Evolutionary conservation across 2,329 filamentous ascomycete genomes (phyloP).

Genomic region (Phyllosticta ampelicida): DNA sequence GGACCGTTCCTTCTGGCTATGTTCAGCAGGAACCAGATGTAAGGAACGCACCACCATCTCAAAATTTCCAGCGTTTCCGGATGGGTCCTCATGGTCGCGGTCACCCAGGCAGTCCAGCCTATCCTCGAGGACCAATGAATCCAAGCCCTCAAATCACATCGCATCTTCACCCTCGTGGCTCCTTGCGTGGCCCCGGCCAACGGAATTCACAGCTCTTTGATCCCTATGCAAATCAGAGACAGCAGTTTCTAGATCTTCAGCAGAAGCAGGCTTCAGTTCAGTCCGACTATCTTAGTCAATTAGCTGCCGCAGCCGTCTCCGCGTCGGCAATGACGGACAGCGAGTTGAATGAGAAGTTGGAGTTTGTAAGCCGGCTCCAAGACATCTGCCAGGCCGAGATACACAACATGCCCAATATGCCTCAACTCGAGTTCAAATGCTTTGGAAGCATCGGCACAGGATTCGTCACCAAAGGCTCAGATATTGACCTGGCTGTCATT

Average conservation of each 20-base stretch:
- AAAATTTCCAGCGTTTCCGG: neutral
- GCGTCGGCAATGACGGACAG: slow-evolving; percentile 50
- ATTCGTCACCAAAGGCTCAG: slow-evolving; percentile 77
- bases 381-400: slow-evolving; percentile 49
- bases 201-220: slow-evolving; percentile 1
- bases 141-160: neutral
- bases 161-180: neutral
- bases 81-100: neutral
- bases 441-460: slow-evolving; percentile 78
- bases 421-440: slow-evolving; percentile 57
- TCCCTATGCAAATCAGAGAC: neutral
- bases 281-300: slow-evolving; percentile 30
- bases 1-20: neutral
- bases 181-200: neutral
- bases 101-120: neutral
- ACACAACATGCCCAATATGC: slow-evolving; percentile 21
- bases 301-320: slow-evolving; percentile 40
- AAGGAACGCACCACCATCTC: neutral
- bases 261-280: slow-evolving; percentile 22
- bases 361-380: slow-evolving; percentile 56
- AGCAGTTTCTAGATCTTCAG: neutral
- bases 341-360: slow-evolving; percentile 61
- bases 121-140: neutral
- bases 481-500: slow-evolving; percentile 78
- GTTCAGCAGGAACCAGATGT: neutral